Base-by-base conservation (phyloP, 2,329 filamentous ascomycete species). In the Cercospora sp. region DNA sequence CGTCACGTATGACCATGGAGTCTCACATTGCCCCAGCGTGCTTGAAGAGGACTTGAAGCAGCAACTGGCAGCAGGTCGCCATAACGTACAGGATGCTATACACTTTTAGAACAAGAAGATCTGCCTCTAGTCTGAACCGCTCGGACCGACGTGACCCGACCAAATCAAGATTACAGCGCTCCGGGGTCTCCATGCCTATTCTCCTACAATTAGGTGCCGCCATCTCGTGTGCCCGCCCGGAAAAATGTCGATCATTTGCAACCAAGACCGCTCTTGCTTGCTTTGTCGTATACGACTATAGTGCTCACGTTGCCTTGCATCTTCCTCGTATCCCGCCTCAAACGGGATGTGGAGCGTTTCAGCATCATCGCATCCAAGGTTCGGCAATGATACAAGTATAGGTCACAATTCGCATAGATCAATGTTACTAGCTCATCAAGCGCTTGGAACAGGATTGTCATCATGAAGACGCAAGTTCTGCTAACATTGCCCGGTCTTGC, bases 401-500 rank as follows among this genome's bases (percentile, higher is more conserved):
- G 24, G 59, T 32, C 24, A 28, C 10, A 61, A 59, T 18, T 59
- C 24, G 26, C 21, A 16, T 3, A n/a, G 63, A 16, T 58, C 18
- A 26, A 24, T 18, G 24, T 10, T 10, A n/a, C 8, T 30, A 12
- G 13, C 34, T 43, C 40, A 16, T 34, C 16, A 3, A 55, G 18
- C 30, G 32, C n/a, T 40, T 26, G 5, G 10, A 28, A 1, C 9
- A 63, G 12, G n/a, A 66, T 66, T 55, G 37, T 60, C 12, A 18
- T 26, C 16, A 9, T 60, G 60, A 66, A 53, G 37, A 30, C 34
- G 10, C 24, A 18, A 26, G 45, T 24, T 26, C 37, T 60, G 37
- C 49, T 68, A 43, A 66, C 63, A 13, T 55, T 72, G 21, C 65
- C 62, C 18, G 40, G 18, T 40, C 34, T 67, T 8, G 51, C 28